Conservation (phyloP, 371 early-diverging fungal species). For the Mucor indicus region DNA sequence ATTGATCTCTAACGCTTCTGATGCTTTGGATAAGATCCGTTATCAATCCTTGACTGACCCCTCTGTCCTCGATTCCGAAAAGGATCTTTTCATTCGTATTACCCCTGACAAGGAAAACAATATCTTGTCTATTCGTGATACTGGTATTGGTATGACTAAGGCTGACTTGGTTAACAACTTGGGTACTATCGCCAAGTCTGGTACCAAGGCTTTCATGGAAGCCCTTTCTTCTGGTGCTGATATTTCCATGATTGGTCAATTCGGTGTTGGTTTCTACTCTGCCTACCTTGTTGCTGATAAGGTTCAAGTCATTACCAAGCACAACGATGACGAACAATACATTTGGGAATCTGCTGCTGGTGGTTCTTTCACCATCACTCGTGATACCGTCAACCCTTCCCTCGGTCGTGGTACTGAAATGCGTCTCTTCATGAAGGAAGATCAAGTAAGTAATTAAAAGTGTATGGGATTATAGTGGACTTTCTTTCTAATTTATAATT, state of each 20-base stretch:
- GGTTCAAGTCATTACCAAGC: slow-evolving; percentile 83
- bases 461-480: background rate
- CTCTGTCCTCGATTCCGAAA: slow-evolving; percentile 50
- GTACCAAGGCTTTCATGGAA: slow-evolving; percentile 58
- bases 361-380: slow-evolving; percentile 71
- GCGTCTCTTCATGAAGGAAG: slow-evolving; percentile 77
- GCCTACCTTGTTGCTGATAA: slow-evolving; percentile 81
- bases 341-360: slow-evolving; percentile 74
- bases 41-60: slow-evolving; percentile 56
- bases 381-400: slow-evolving; percentile 68
- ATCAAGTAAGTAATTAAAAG: slow-evolving; percentile 43
- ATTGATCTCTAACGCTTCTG: slow-evolving; percentile 83
- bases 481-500: background rate
- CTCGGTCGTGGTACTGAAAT: slow-evolving; percentile 76
- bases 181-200: slow-evolving; percentile 85
- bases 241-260: slow-evolving; percentile 85
- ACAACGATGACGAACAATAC: slow-evolving; percentile 70
- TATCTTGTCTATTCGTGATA: slow-evolving; percentile 73
- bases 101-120: slow-evolving; percentile 58
- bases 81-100: slow-evolving; percentile 65
- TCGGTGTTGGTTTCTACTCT: slow-evolving; percentile 93
- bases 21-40: slow-evolving; percentile 86
- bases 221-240: slow-evolving; percentile 49
- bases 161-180: slow-evolving; percentile 77
- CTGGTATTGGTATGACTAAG: slow-evolving; percentile 92